Evolutionary conservation across 176 grass and related monocot genomes (phyloP), one percentile per base, ranked within the genome.

Genomic region (Puya raimondii): DNA sequence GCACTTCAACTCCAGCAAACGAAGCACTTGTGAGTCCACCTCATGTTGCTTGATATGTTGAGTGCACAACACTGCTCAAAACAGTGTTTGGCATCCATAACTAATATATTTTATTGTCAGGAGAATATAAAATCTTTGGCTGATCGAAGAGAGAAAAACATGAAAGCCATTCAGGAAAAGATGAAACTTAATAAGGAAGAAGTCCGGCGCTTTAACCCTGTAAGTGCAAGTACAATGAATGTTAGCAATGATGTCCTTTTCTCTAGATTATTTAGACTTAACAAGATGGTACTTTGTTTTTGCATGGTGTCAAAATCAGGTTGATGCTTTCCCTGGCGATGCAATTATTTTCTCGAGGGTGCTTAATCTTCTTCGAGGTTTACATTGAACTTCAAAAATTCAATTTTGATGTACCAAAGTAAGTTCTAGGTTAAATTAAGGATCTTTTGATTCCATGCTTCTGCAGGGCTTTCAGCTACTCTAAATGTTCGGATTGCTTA

Each of bases 261-360:
- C 51, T 17, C 52, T 51, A 71, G 63, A 47, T 25, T 65, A 69
- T 53, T 42, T 53, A 21, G 48, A 27, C 14, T 70, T 48, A 69
- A 14, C 63, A 42, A 15, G 3, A 72, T 59, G 22, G 63, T 65
- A 12, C 27, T 33, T 57, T 18, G 68, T 76, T 80, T 50, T 64
- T 48, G 18, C 50, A 80, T 74, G 21, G 22, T 61, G n/a, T n/a
- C 16, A 0, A 20, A 61, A 61, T 83, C 64, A 97, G 94, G 47
- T 97, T 66, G 94, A 97, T 90, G 94, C 94, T 82, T 97, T 97
- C 69, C 94, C 94, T 63, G 87, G 89, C 18, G 94, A 97, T 97
- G 94, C 89, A 50, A 78, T 97, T 77, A 97, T 97, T 81, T 97
- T 97, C 71, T 79, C 42, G 67, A 90, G 89, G 79, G 94, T 97